These are phyloP conservation scores for Globisporangium spinosum DNA, from an alignment of 352 stramenopile genomes.

Conservation along the genomic window DNA sequence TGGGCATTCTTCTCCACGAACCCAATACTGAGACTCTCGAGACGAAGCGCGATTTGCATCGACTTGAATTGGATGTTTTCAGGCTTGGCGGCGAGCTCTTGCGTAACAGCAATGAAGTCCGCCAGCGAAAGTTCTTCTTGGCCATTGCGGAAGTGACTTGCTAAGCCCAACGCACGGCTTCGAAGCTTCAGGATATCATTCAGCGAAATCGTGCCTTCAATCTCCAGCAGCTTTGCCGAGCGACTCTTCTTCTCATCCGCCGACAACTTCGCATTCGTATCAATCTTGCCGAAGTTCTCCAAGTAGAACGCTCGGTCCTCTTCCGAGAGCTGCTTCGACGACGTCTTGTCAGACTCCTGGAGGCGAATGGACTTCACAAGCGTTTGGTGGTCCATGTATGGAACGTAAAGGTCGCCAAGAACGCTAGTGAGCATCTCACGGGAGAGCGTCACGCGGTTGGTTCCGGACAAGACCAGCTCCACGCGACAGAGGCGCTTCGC, in stretches of 20 bases:
- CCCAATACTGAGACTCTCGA: conserved; percentile 50
- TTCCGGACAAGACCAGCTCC: conserved; percentile 34
- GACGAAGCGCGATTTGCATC: conserved; percentile 48
- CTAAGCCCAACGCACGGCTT: conserved; percentile 33
- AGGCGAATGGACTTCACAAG: conserved; percentile 49
- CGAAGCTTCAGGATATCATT: conserved; percentile 49
- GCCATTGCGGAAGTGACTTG: conserved; percentile 37
- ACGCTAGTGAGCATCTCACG: conserved; percentile 43
- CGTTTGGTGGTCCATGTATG: conserved; percentile 49
- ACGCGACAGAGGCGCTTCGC: conserved; percentile 36
- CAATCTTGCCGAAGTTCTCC: conserved; percentile 41
- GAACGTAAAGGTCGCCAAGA: conserved; percentile 51
- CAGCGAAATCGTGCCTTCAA: conserved; percentile 45
- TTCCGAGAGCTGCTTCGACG: conserved; percentile 31
- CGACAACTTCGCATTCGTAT: conserved; percentile 40
- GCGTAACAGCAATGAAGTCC: conserved; percentile 35
- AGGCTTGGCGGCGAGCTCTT: conserved; percentile 36
- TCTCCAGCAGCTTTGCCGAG: conserved; percentile 31
- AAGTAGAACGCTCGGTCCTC: conserved; percentile 57
- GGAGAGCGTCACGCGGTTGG: conserved; percentile 39
- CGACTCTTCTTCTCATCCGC: conserved; percentile 37
- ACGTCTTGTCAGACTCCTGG: conserved; percentile 38
- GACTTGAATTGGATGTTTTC: conserved; percentile 54
- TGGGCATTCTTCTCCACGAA: conserved; percentile 43
- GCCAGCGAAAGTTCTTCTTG: conserved; percentile 38